Conservation (phyloP, 1,284 basidiomycete genomes). For the Cryptococcus sp. region DNA sequence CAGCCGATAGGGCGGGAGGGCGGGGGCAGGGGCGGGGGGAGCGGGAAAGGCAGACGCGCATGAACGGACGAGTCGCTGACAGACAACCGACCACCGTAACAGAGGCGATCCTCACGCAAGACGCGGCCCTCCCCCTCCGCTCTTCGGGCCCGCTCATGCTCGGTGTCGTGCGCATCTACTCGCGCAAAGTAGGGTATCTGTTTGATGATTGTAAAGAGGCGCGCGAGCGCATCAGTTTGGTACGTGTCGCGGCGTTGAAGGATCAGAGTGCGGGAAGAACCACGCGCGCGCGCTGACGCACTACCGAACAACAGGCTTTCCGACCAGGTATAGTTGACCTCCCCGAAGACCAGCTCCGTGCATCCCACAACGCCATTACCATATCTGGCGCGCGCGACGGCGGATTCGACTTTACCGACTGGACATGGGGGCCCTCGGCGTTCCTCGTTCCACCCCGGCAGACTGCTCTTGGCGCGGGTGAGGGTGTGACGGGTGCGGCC, state of each 20-base stretch:
- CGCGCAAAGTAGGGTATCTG: slow-evolving; percentile 94
- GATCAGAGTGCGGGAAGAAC: neutral
- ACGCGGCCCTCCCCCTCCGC: slow-evolving; percentile 81
- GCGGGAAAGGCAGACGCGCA: neutral
- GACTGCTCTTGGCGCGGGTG: slow-evolving; percentile 5
- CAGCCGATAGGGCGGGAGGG: too few relatives aligned
- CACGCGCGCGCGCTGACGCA: neutral
- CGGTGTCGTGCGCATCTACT: slow-evolving; percentile 95
- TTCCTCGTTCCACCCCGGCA: slow-evolving; percentile 18
- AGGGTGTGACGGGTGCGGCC: slow-evolving; percentile 2
- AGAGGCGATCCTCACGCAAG: slow-evolving; percentile 78
- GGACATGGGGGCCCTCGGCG: slow-evolving; percentile 33
- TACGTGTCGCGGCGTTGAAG: too few relatives aligned
- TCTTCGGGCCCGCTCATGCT: slow-evolving; percentile 91
- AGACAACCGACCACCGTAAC: slow-evolving; percentile 1
- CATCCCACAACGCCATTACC: slow-evolving; percentile 65
- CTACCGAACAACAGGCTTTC: slow-evolving; percentile 66
- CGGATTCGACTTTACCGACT: slow-evolving; percentile 45
- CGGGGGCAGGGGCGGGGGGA: neutral
- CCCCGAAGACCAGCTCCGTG: slow-evolving; percentile 86
- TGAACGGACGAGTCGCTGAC: neutral
- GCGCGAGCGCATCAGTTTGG: slow-evolving; percentile 91
- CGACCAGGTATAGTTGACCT: slow-evolving; percentile 89
- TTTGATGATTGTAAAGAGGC: slow-evolving; percentile 98
- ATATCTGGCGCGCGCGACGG: slow-evolving; percentile 32